These are phyloP conservation scores for Albifimbria verrucaria DNA, from an alignment of 2,329 filamentous ascomycete genomes.

Conservation along the genomic window DNA sequence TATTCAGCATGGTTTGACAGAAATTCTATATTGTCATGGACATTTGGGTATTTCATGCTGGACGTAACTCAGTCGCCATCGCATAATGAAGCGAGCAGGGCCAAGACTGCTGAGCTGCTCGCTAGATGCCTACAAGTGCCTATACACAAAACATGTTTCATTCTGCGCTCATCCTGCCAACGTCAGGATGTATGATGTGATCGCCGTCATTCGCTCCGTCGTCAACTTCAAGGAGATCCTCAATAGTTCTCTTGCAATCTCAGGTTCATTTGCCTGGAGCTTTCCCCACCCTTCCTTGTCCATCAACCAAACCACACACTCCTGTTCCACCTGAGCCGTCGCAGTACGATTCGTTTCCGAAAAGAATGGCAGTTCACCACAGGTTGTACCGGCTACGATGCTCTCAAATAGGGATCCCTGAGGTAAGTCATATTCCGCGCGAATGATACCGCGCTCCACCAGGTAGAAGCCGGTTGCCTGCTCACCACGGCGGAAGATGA, in stretches of 20 bases:
- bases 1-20: too few relatives aligned
- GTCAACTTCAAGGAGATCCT: slow-evolving; percentile 89
- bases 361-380: slow-evolving; percentile 95
- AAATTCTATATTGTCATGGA: too few relatives aligned
- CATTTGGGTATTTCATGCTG: too few relatives aligned
- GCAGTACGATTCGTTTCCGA: slow-evolving; percentile 84
- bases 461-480: slow-evolving; percentile 82
- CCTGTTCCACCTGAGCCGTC: slow-evolving; percentile 77
- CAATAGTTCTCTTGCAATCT: slow-evolving; percentile 79
- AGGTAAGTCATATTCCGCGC: slow-evolving; percentile 85
- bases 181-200: slow-evolving; percentile 54
- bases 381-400: slow-evolving; percentile 91
- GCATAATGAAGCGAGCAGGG: too few relatives aligned
- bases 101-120: background rate
- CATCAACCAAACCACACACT: slow-evolving; percentile 81
- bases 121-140: background rate
- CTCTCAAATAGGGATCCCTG: slow-evolving; percentile 88
- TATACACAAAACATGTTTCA: too few relatives aligned
- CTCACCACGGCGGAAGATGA: slow-evolving; percentile 78
- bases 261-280: slow-evolving; percentile 69
- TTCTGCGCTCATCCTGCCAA: slow-evolving; percentile 37
- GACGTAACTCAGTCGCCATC: too few relatives aligned
- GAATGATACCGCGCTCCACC: slow-evolving; percentile 81
- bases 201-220: slow-evolving; percentile 80
- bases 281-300: slow-evolving; percentile 67